Conservation (phyloP, 352 stramenopile species). For the Aphanomyces astaci region DNA sequence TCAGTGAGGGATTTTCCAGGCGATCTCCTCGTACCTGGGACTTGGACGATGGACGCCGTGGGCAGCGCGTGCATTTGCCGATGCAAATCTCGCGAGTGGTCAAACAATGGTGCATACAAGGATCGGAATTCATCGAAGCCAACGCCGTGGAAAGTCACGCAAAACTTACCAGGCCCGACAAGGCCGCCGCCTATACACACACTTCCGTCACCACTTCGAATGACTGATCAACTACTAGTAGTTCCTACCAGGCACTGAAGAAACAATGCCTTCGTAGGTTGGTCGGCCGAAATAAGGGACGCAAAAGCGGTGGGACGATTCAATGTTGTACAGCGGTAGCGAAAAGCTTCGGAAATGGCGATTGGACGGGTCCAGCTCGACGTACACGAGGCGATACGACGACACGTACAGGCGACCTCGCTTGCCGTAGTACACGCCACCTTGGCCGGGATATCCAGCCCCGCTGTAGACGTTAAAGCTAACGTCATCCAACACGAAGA, state of each 20-base stretch:
- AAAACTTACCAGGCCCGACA: conserved; percentile 5
- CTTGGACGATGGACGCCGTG: conserved; percentile 11
- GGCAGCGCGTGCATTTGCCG: neutral
- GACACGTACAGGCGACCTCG: conserved; percentile 9
- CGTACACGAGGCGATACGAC: conserved; percentile 12
- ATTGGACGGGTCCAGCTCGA: conserved; percentile 13
- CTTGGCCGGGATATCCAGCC: conserved; percentile 7
- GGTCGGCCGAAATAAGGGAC: neutral
- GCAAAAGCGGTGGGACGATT: conserved; percentile 1
- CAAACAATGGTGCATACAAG: conserved; percentile 5
- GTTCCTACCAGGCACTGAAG: conserved; percentile 6
- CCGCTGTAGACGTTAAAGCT: conserved; percentile 3
- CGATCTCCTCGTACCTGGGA: neutral
- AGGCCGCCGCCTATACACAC: neutral
- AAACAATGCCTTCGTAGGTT: conserved; percentile 7
- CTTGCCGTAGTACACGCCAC: conserved; percentile 13
- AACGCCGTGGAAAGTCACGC: neutral
- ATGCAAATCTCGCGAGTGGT: neutral
- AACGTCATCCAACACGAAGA: conserved; percentile 16
- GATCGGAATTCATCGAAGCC: conserved; percentile 17
- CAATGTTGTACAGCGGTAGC: conserved; percentile 6
- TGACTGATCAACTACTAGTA: neutral
- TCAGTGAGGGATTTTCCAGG: no score
- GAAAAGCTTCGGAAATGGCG: conserved; percentile 20
- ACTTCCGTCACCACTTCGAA: neutral